Base-by-base conservation (phyloP, 2,329 filamentous ascomycete genomes). In the Cladosporium cucumerinum region DNA sequence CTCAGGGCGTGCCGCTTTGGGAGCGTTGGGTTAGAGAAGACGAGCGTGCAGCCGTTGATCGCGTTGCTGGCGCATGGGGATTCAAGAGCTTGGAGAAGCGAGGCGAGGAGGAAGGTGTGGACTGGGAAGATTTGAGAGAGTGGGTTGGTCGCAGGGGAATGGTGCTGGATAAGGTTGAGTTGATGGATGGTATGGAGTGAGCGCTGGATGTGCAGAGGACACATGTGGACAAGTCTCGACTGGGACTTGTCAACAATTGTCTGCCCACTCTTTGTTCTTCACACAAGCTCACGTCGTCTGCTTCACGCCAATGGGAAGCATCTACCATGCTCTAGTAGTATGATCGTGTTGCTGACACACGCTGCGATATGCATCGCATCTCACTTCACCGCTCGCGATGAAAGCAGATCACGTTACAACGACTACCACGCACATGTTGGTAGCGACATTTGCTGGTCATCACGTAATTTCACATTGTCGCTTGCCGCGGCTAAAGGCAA, bases 131-230 rank as follows among this genome's bases (percentile, higher is more conserved):
- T 34, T 81, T 99, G 68, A 87, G 89, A 70, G 91, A 97, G 79
- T 95, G 92, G 79, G 87, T 93, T 71, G 87, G 91, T 43, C 84
- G 90, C 73, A 89, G 90, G 74, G 90, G 91, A 30, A 97, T 98
- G 94, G 85, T 96, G 70, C 80, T 99, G 61, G 95, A 99, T 78
- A 88, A 89, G 69, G 89, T 92, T 18, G 91, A 94, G 75, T 84
- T 97, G 72, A 94, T 98, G 91, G 89, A 92, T 69, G 95, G 94
- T 21, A 97, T 97, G 93, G 84, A 91, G 73, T 90, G 79, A 68
- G 55, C 16, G 34, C 39, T 21, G 39, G 10, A 46, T 12, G 39
- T 43, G 10, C 39, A 21, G 0, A 46, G 14, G 39, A n/a, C 36
- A 46, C 2, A 21, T 7, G n/a, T n/a, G 8, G 39, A 21, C 1